Conservation (phyloP, 441 rosid genomes). For the Populus trichocarpa region DNA sequence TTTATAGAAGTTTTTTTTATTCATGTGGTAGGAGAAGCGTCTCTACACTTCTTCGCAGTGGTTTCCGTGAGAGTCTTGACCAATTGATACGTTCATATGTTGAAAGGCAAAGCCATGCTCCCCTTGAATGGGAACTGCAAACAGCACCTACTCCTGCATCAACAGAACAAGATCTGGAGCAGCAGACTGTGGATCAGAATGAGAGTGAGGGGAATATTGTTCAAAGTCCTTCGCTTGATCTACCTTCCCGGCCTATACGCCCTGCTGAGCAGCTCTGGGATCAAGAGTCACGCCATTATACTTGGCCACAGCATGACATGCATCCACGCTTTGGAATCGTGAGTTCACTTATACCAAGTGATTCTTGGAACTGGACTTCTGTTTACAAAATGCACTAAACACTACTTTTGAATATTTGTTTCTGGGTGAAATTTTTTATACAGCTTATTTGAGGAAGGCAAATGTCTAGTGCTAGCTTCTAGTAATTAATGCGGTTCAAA, state of each 20-base stretch:
- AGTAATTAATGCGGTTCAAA: neutral
- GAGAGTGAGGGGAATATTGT: conserved; percentile 38
- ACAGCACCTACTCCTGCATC: conserved; percentile 38
- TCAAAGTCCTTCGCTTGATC: conserved; percentile 39
- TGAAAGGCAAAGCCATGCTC: conserved; percentile 71
- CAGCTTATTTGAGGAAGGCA: conserved; percentile 2
- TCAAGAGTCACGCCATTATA: conserved; percentile 43
- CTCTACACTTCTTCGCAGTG: conserved; percentile 84
- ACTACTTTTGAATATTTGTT: neutral
- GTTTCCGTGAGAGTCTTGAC: conserved; percentile 85
- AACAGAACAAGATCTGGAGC: conserved; percentile 50
- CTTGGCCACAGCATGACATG: conserved; percentile 63
- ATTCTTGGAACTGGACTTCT: conserved; percentile 5
- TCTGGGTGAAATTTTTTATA: neutral
- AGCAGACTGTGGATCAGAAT: conserved; percentile 45
- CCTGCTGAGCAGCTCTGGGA: conserved; percentile 66
- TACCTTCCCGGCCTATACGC: conserved; percentile 45
- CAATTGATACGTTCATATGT: conserved; percentile 79
- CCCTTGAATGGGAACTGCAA: conserved; percentile 64
- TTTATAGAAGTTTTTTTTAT: conserved; percentile 20
- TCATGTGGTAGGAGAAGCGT: conserved; percentile 78
- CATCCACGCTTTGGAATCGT: conserved; percentile 75
- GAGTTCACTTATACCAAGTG: conserved; percentile 20
- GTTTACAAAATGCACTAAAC: neutral
- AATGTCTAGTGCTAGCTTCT: neutral